Evolutionary conservation across 2,329 filamentous ascomycete genomes (phyloP), one percentile per base, ranked within the genome.

Genomic region (Coniochaeta ligniaria): DNA sequence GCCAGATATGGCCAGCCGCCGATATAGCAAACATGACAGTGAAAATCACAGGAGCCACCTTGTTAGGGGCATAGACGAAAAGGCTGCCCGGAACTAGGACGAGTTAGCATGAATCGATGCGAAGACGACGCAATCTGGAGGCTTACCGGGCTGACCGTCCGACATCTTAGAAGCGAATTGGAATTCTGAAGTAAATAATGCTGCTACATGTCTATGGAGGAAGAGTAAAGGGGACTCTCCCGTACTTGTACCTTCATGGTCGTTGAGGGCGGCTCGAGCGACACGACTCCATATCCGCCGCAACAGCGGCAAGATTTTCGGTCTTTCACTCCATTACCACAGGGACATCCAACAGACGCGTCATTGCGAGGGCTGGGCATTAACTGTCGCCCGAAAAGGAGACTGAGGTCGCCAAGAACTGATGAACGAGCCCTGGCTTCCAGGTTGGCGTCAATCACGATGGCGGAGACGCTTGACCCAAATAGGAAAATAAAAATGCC

Each of bases 31-130:
- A 61, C 2, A 43, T 16, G 6, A 59, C 41, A 12, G 52, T 20
- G 38, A 61, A 61, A 22, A 59, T 14, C 22, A 57, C 52, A 26
- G 60, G 60, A 11, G 60, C 60, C 9, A 59, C 43, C 31, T 59
- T 57, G 54, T 60, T 61, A 17, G 60, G 60, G 20, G 58, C 58
- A 41, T 61, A 61, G 26, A 61, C 41, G 50, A 36, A 61, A 11
- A 61, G 58, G 33, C 60, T 61, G 16, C 60, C 60, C 16, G 47
- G 57, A 17, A 61, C 60, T 61, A n/a, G 20, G 67, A 64, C 61
- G 70, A 71, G 58, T 59, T 68, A 63, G 75, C 71, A 52, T 14
- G 16, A 26, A 12, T 5, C 28, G 28, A 9, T 6, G 28, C 9
- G 9, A 31, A 9, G 28, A 31, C 28, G 28, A 31, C 28, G 28